Base-by-base conservation (phyloP, 768 basidiomycete species). In the Pleurotus platypus region DNA sequence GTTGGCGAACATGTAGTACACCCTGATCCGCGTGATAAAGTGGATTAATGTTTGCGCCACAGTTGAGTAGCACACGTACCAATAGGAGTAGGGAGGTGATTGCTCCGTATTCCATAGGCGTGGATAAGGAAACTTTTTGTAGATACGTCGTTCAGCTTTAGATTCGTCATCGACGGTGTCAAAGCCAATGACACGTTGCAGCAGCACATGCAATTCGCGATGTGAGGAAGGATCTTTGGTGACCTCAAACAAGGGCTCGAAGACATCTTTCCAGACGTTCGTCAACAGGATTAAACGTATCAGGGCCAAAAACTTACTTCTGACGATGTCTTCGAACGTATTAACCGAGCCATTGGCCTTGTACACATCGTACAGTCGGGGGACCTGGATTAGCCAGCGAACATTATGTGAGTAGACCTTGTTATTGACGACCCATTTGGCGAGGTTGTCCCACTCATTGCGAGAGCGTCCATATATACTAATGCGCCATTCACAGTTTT, bases 151-250 rank as follows among this genome's bases (percentile, higher is more conserved):
- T 70, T 99, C 97, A 0, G 85, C 77, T 73, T 98, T 98, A 2
- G 92, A 94, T 72, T 99, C 97, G 64, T 99, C 97, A 63, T 99
- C 97, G 18, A 99, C 97, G n/a, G 89, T 94, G 65, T 98, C 97
- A 66, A 99, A 97, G 4, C 97, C 97, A 51, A 98, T 72, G 5
- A 98, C 94, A 4, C 97, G 87, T 70, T 97, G 94, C 35, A 99
- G 75, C 75, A 99, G 95, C 37, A 96, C 78, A 67, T 98, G 96
- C 9, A 99, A 78, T 64, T 98, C 95, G 0, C 96, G 97, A 65
- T 98, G 96, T 2, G 82, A 85, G 2, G 75, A 70, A 0, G 97
- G 97, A 68, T 98, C 87, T 64, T 89, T 85, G 0, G 97, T 99
- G 26, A 98, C 97, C 67, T 99, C 96, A 64, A 97, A 99, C 50